Conservation (phyloP, 2,329 filamentous ascomycete species). For the Chaetomium globosum region DNA sequence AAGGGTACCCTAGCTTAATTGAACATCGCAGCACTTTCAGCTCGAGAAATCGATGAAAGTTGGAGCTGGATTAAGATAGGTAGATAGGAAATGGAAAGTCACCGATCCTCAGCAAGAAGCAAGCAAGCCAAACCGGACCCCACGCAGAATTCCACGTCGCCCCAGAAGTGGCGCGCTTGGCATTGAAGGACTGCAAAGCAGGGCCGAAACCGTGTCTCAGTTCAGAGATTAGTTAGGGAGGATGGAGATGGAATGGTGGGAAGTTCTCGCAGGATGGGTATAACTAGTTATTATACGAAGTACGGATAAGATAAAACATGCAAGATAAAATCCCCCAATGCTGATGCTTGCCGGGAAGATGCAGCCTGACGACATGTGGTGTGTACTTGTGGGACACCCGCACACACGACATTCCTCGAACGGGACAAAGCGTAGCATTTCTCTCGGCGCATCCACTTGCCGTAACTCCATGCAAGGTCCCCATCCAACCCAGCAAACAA, state of each 20-base stretch:
- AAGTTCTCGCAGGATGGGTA: neutral
- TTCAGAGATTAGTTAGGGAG: neutral
- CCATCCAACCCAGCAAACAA: neutral
- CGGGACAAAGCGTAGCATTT: neutral
- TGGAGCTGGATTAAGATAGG: neutral
- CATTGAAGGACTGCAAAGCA: conserved; percentile 1
- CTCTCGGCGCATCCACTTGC: conserved; percentile 5
- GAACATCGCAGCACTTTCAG: neutral
- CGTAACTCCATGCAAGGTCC: conserved; percentile 3
- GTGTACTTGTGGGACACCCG: neutral
- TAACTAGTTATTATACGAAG: no score
- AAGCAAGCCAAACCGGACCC: neutral
- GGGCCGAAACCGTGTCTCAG: neutral
- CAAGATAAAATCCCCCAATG: neutral
- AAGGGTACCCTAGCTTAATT: neutral
- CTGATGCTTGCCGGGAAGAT: neutral
- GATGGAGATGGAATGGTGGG: neutral
- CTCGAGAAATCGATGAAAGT: neutral
- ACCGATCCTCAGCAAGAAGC: neutral
- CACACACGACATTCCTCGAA: neutral
- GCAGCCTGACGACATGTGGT: conserved; percentile 9
- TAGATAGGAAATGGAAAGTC: neutral
- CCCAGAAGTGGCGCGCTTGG: conserved; percentile 14
- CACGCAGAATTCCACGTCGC: neutral
- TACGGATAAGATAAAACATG: neutral